Evolutionary conservation across 192 early-diverging fungal species (phyloP), one percentile per base, ranked within the genome.

Genomic region (Lobosporangium transversale): DNA sequence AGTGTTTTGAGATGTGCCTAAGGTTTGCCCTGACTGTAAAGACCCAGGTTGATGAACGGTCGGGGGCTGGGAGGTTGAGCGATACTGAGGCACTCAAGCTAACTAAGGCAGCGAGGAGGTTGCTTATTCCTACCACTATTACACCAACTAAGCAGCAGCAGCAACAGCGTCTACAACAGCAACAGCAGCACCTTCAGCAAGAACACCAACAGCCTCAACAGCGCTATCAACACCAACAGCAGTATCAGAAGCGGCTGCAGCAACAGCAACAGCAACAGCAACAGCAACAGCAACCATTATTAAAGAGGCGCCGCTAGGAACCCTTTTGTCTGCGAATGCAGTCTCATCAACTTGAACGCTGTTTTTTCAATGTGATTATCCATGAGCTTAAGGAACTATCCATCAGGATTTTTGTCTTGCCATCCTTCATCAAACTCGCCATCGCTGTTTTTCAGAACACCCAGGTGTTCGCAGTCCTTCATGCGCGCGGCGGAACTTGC

Each of bases 1-100:
- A 66, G 12, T 56, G 64, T 45, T 66, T 48, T 9, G 53, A 66
- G 53, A 66, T 66, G 64, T 66, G 64, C 64, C 54, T 67, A 21
- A 67, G 55, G 26, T 67, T 67, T 21, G 45, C 55, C 31, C 42
- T 67, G 32, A 33, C 33, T 9, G 55, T 67, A 7, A 67, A 67
- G 23, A 31, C 26, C 15, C 65, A 67, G 35, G 23, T 43, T 54
- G 36, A 14, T 44, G 55, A 67, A 48, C 55, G 65, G 18, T 58
- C n/a, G 35, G 55, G 45, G n/a, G 51, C 47, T 30, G 47, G 55
- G 45, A 67, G 47, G 48, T 54, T 67, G 35, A 15, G 10, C 9
- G 55, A 67, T 20, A 31, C n/a, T 31, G 47, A 58, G 36, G 52
- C 51, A 32, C 42, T 67, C 31, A 58, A 67, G 43, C 55, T 67